Conservation (phyloP, 441 rosid genomes). For the Erysimum cheiri region DNA sequence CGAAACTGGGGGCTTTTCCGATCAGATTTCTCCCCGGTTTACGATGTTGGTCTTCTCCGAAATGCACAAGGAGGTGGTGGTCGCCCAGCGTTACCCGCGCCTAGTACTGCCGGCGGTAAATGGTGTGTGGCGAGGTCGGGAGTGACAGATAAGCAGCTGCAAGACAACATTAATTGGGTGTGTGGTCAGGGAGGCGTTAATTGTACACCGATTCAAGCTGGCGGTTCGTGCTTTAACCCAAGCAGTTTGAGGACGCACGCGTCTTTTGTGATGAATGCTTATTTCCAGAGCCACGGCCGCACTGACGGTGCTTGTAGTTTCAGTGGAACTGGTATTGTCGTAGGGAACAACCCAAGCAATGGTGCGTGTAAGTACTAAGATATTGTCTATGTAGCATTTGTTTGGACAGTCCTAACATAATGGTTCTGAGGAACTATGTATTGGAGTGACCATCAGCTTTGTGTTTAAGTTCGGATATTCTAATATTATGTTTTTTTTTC, state of each 20-base stretch:
- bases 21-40: constrained; percentile 61
- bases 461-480: constrained; percentile 36
- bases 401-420: constrained; percentile 24
- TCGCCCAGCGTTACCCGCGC: constrained; percentile 41
- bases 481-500: constrained; percentile 17
- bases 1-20: constrained; percentile 64
- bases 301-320: constrained; percentile 44
- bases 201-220: constrained; percentile 52
- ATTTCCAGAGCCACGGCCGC: constrained; percentile 50
- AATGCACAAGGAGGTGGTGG: constrained; percentile 43
- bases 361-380: constrained; percentile 41
- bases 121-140: constrained; percentile 54
- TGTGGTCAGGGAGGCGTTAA: constrained; percentile 54
- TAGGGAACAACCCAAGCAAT: constrained; percentile 44
- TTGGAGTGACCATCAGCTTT: constrained; percentile 15
- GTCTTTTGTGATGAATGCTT: constrained; percentile 54
- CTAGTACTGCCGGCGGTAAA: constrained; percentile 40
- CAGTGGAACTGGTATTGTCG: constrained; percentile 45
- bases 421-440: constrained; percentile 22
- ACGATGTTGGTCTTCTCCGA: constrained; percentile 52
- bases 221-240: constrained; percentile 53
- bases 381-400: constrained; percentile 37
- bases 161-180: constrained; percentile 52
- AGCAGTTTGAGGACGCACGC: constrained; percentile 46
- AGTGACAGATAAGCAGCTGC: constrained; percentile 47